Conservation (phyloP, 192 early-diverging fungal species). For the Physocladia obscura region DNA sequence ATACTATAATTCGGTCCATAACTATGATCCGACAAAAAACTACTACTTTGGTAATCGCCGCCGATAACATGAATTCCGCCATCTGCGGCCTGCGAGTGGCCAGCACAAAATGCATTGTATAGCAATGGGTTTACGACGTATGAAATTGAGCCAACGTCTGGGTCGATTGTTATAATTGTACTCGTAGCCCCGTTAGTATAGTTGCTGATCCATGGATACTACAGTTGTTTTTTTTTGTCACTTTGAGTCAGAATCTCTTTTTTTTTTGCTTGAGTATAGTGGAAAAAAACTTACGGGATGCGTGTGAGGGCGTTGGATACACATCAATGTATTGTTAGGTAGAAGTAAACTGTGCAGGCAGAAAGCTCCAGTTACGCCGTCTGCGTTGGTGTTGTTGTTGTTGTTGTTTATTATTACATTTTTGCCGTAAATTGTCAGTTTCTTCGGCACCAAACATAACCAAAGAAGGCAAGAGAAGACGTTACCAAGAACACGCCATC, state of each 20-base stretch:
- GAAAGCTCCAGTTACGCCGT: conserved; percentile 19
- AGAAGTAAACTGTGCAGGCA: conserved; percentile 29
- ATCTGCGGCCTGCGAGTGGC: conserved; percentile 38
- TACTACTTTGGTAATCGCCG: conserved; percentile 31
- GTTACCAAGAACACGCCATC: neutral
- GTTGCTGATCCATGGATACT: conserved; percentile 16
- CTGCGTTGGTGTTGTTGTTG: neutral
- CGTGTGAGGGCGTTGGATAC: conserved; percentile 31
- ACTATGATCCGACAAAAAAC: conserved; percentile 1
- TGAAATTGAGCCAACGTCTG: conserved; percentile 1
- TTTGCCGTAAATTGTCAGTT: neutral
- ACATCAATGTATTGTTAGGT: conserved; percentile 22
- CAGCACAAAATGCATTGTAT: conserved; percentile 45
- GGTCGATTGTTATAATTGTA: conserved; percentile 11
- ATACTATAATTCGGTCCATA: neutral
- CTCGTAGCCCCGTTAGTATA: conserved; percentile 21
- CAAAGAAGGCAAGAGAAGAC: neutral
- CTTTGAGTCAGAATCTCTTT: neutral
- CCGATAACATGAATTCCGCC: conserved; percentile 43
- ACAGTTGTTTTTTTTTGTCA: neutral
- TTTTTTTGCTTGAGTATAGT: neutral
- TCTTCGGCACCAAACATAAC: neutral
- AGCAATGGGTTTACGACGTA: neutral
- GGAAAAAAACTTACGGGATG: conserved; percentile 13
- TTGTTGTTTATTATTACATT: neutral